Evolutionary conservation across 768 basidiomycete genomes (phyloP).

Genomic region (Trametes maxima): DNA sequence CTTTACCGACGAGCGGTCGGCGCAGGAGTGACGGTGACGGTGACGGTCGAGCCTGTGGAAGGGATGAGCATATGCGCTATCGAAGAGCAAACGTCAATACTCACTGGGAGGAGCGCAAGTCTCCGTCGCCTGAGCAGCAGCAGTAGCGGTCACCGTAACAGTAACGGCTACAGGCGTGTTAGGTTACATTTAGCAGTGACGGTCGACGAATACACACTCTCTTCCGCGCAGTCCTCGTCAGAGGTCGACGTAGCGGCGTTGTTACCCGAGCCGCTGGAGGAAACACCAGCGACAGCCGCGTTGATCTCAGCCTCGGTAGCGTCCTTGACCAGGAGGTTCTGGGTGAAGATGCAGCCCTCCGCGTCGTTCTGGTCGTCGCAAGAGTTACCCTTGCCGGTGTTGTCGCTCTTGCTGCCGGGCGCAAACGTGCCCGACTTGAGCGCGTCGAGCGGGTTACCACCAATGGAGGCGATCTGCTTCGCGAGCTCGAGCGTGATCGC

Average conservation of each 20-base stretch:
- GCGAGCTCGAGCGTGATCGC: constrained; percentile 62
- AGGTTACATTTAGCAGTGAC: neutral
- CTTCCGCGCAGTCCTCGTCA: constrained; percentile 17
- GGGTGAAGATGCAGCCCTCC: constrained; percentile 63
- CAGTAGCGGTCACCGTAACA: constrained; percentile 20
- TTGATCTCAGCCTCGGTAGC: constrained; percentile 60
- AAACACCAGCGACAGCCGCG: constrained; percentile 47
- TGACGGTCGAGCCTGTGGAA: constrained; percentile 9
- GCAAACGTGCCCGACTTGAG: constrained; percentile 64
- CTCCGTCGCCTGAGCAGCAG: constrained; percentile 15
- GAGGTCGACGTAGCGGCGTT: constrained; percentile 22
- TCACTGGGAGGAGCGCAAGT: constrained; percentile 18
- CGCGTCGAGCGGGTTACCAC: constrained; percentile 60
- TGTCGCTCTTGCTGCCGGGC: constrained; percentile 54
- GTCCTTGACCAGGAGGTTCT: constrained; percentile 58
- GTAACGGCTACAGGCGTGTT: constrained; percentile 26
- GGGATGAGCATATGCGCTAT: neutral
- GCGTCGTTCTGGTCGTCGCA: constrained; percentile 48
- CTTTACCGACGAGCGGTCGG: constrained; percentile 10
- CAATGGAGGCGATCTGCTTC: constrained; percentile 64
- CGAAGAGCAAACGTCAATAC: neutral
- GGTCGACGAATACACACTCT: neutral
- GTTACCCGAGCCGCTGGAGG: constrained; percentile 5
- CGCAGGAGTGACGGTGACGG: constrained; percentile 17
- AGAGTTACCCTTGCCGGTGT: constrained; percentile 47